phyloP scores from a whole-genome alignment of 345 rosid genomes.

The Acer campestre region DNA sequence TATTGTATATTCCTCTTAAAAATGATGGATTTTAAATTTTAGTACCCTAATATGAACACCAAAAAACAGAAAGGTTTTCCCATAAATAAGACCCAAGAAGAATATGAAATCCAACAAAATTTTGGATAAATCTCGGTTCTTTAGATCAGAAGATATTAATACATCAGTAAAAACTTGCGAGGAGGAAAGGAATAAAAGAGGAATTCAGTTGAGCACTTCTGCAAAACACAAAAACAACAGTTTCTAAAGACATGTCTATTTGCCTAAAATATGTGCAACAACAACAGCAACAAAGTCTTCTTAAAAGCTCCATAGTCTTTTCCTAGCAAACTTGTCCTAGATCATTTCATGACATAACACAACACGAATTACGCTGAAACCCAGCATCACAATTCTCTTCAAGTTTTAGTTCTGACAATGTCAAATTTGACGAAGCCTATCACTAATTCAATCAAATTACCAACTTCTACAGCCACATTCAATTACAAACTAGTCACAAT shows the following conservation, averaged over 20 bases:
- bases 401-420: not conserved
- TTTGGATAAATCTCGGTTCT: not conserved
- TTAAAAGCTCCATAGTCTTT: no score
- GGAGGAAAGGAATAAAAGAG: no score
- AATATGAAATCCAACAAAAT: not conserved
- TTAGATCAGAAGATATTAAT: not conserved
- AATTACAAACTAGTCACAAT: not conserved
- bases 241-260: not conserved
- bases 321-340: not conserved
- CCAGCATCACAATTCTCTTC: not conserved
- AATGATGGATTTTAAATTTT: not conserved
- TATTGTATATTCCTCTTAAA: not conserved
- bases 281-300: not conserved
- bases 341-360: not conserved
- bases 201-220: not conserved
- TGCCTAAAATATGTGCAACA: not conserved
- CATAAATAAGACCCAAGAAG: not conserved
- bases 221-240: not conserved
- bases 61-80: not conserved
- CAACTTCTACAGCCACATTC: not conserved
- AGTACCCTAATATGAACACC: not conserved
- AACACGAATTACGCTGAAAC: not conserved
- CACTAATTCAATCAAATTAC: not conserved
- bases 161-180: not conserved
- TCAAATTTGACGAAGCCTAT: not conserved